phyloP scores from a whole-genome alignment of 169 alveolate genomes.

The Cryptosporidium meleagridis region DNA sequence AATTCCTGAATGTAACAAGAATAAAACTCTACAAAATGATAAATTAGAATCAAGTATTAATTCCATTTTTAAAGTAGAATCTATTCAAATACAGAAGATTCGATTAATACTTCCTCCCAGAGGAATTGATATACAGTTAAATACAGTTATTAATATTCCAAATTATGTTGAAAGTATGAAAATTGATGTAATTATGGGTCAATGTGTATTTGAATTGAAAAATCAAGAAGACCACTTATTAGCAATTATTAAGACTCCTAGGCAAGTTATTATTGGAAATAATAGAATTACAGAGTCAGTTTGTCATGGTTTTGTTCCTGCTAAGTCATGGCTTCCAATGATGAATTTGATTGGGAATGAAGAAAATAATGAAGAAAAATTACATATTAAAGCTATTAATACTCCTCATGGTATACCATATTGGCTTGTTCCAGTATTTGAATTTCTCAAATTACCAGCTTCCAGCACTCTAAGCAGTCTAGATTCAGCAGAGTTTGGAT shows the following conservation, averaged over 20 bases:
- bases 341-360: slow-evolving; percentile 68
- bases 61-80: slow-evolving; percentile 62
- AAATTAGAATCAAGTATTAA: background rate
- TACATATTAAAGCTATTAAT: slow-evolving; percentile 55
- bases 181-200: slow-evolving; percentile 60
- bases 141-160: slow-evolving; percentile 36
- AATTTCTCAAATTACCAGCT: slow-evolving; percentile 18
- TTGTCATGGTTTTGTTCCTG: slow-evolving; percentile 72
- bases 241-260: slow-evolving; percentile 67
- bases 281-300: slow-evolving; percentile 60
- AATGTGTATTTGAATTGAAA: slow-evolving; percentile 58
- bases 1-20: slow-evolving; percentile 43
- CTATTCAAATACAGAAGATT: slow-evolving; percentile 61
- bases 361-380: slow-evolving; percentile 14
- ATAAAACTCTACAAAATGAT: background rate
- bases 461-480: slow-evolving; percentile 42
- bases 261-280: slow-evolving; percentile 53
- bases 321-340: slow-evolving; percentile 73
- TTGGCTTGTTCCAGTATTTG: slow-evolving; percentile 64
- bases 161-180: slow-evolving; percentile 36
- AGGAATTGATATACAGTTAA: slow-evolving; percentile 57
- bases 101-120: slow-evolving; percentile 68
- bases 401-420: slow-evolving; percentile 73
- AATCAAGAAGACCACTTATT: slow-evolving; percentile 33
- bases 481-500: slow-evolving; percentile 57